phyloP scores from a whole-genome alignment of 495 filamentous ascomycete genomes.

The Mycothermus thermophilus region DNA sequence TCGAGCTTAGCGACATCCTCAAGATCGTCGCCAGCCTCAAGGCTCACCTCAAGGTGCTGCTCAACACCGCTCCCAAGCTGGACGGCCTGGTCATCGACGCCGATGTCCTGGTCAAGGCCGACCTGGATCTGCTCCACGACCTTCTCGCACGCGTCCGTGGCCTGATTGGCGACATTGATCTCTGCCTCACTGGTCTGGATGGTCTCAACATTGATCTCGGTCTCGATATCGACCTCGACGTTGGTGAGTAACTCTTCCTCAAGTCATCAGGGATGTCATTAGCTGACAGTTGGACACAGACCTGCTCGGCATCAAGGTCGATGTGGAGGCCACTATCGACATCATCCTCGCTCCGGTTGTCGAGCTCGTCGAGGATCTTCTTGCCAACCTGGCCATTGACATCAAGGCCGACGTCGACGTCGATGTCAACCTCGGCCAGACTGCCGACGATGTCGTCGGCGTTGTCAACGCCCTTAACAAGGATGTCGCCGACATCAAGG shows the following conservation, averaged over 20 bases:
- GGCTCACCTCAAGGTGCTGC: slow-evolving; percentile 4
- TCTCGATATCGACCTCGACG: background rate
- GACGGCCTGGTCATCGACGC: slow-evolving; percentile 2
- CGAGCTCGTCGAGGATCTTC: background rate
- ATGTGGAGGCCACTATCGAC: background rate
- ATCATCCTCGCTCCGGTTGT: background rate
- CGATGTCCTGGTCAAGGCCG: slow-evolving; percentile 1
- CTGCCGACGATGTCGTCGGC: slow-evolving; percentile 6
- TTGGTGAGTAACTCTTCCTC: no score
- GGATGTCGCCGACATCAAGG: no score
- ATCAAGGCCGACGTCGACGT: no score
- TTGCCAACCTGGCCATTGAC: background rate
- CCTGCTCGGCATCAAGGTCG: background rate
- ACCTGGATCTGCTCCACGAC: slow-evolving; percentile 4
- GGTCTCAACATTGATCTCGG: background rate
- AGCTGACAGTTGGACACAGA: no score
- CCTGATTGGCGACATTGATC: slow-evolving; percentile 3
- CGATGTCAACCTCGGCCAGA: no score
- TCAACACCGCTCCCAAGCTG: background rate
- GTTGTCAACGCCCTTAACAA: background rate
- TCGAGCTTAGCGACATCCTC: slow-evolving; percentile 6
- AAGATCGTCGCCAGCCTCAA: slow-evolving; percentile 5
- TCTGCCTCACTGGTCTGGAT: slow-evolving; percentile 1
- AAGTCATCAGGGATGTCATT: no score
- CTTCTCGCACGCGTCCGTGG: slow-evolving; percentile 4